Base-by-base conservation (phyloP, 2,329 filamentous ascomycete species). In the Fusarium chaquense region DNA sequence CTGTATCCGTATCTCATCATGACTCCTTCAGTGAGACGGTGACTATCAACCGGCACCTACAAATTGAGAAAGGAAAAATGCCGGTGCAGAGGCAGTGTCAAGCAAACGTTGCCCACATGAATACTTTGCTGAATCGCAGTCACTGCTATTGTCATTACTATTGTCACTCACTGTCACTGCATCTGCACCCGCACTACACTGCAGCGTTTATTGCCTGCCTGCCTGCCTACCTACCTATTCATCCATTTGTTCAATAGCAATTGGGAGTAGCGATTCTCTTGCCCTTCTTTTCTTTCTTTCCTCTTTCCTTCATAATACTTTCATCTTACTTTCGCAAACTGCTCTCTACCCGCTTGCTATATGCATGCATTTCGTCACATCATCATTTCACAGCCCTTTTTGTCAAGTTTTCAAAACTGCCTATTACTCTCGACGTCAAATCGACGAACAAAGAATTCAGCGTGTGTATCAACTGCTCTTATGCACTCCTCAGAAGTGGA, bases 1-100 rank as follows among this genome's bases (percentile, higher is more conserved):
- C 72, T 62, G 56, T 69, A 52, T 52, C 18, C 24, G 24, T 40
- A 20, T 65, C 60, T 70, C 67, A 52, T 63, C 60, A 56, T 69
- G 62, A 57, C 50, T 59, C 49, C 58, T 58, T 38, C 58, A 68
- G 52, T 36, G 45, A 58, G 68, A 56, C 49, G 36, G 45, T 45
- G 50, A 62, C 57, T 70, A 22, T 69, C 51, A 71, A 56, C 60
- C 69, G 62, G 41, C 54, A 24, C 50, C 40, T 35, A 24, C 46
- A 46, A 65, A 41, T 41, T 30, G 44, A 52, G 41, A 24, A 58
- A 45, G 8, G 22, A 18, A 32, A 44, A 40, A 22, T 51, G 44
- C 38, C 50, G 40, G 46, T 40, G 13, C 35, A n/a, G 35, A 63
- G 66, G 62, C 32, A 30, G 35, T 70, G 65, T 55, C 52, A 22